A percentile compares a stretch with the other conserved stretches of the same genome.
Evolutionary conservation across 768 basidiomycete species (phyloP).

Genomic region (Phlegmacium glaucopus): DNA sequence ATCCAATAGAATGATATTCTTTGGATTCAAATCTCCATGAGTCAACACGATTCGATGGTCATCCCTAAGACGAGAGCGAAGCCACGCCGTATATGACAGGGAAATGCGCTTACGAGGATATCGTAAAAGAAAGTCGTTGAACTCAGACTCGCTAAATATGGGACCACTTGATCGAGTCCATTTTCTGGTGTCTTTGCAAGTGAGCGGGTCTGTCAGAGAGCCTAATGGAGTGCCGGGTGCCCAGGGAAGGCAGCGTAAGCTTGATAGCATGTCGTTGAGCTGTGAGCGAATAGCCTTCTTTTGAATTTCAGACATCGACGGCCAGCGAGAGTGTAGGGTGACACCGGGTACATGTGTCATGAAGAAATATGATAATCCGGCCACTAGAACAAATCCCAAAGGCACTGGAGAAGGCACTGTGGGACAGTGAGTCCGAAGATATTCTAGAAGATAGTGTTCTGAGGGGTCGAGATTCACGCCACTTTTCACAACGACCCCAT

Average conservation of each 20-base stretch:
- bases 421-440: too few species aligned
- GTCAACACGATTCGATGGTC: constrained; percentile 7
- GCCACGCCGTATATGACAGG: background rate
- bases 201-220: background rate
- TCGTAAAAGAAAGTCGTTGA: background rate
- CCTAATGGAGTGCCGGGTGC: background rate
- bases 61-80: background rate
- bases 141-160: background rate
- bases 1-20: constrained; percentile 5
- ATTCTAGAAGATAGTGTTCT: too few species aligned
- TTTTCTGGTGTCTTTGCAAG: background rate
- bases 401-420: too few species aligned
- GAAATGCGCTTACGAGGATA: background rate
- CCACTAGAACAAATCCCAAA: too few species aligned
- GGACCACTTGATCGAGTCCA: background rate
- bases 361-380: background rate
- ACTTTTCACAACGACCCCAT: too few species aligned
- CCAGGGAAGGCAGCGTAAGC: background rate
- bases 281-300: background rate
- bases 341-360: background rate
- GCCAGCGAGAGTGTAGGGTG: background rate
- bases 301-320: background rate
- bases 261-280: background rate
- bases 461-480: too few species aligned
- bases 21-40: constrained; percentile 6